Conservation (phyloP, 352 stramenopile species). For the Pythium periplocum region DNA sequence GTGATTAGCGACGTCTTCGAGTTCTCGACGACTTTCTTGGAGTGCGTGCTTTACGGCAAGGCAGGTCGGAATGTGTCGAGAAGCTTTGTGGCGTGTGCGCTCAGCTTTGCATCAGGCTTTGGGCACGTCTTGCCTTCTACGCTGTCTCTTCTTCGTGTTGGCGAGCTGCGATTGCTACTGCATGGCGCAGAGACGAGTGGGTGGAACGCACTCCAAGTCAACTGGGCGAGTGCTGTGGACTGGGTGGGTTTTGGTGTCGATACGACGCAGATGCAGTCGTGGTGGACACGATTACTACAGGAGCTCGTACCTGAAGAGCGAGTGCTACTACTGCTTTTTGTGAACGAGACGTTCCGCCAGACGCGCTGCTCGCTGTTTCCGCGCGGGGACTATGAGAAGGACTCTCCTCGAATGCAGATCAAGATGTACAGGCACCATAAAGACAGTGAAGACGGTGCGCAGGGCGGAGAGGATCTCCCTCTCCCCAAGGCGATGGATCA, state of each 20-base stretch:
- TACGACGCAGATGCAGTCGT: constrained; percentile 6
- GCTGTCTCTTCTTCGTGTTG: constrained; percentile 36
- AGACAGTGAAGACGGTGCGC: neutral
- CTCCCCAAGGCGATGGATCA: constrained; percentile 27
- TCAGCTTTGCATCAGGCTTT: constrained; percentile 51
- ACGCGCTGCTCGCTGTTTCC: constrained; percentile 43
- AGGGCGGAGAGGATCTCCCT: constrained; percentile 5
- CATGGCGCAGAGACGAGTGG: constrained; percentile 16
- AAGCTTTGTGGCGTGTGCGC: constrained; percentile 5
- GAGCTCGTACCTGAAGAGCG: constrained; percentile 62
- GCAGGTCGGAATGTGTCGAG: no score
- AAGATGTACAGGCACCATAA: constrained; percentile 3
- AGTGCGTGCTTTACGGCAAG: constrained; percentile 5
- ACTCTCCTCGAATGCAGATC: neutral
- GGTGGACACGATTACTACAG: constrained; percentile 39
- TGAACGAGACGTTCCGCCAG: constrained; percentile 37
- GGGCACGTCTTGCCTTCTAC: constrained; percentile 42
- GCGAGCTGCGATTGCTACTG: constrained; percentile 55
- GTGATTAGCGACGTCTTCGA: constrained; percentile 41
- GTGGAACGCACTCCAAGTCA: neutral
- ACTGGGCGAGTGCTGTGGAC: neutral
- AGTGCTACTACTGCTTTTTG: constrained; percentile 47
- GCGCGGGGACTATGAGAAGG: constrained; percentile 2
- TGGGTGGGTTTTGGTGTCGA: neutral
- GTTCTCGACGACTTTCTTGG: constrained; percentile 49